phyloP scores from a whole-genome alignment of 1,284 basidiomycete genomes.

The Moesziomyces globuligerus region DNA sequence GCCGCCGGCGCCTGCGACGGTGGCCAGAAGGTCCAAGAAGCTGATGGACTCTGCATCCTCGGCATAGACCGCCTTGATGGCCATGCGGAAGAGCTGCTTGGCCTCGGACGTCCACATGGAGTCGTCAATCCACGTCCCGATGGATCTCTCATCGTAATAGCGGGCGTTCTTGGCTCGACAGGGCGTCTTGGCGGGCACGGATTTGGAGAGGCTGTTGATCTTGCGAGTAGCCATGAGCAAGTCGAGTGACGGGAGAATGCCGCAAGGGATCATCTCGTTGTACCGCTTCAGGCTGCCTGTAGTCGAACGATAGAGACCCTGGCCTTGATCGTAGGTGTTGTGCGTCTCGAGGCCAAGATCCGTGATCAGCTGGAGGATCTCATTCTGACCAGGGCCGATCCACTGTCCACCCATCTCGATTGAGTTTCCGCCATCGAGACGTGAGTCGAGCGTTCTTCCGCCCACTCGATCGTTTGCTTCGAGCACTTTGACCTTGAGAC shows the following conservation, averaged over 20 bases:
- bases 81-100: constrained; percentile 37
- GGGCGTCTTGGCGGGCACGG: constrained; percentile 27
- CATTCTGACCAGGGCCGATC: constrained; percentile 70
- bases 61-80: constrained; percentile 47
- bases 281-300: constrained; percentile 30
- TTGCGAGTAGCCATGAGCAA: constrained; percentile 36
- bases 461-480: constrained; percentile 70
- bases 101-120: constrained; percentile 34
- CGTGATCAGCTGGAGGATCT: constrained; percentile 68
- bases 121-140: constrained; percentile 48
- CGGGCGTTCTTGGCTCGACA: constrained; percentile 19
- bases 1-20: constrained; percentile 36
- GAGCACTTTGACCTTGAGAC: constrained; percentile 69
- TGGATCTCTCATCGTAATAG: constrained; percentile 39
- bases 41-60: constrained; percentile 42
- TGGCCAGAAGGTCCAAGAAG: constrained; percentile 38
- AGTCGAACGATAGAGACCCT: constrained; percentile 39
- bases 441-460: constrained; percentile 68
- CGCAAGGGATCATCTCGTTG: constrained; percentile 39
- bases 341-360: constrained; percentile 66
- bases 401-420: constrained; percentile 71
- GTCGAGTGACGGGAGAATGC: constrained; percentile 36
- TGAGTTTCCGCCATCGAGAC: constrained; percentile 47
- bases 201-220: constrained; percentile 42
- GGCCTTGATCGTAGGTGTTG: constrained; percentile 41